Conservation (phyloP, 768 basidiomycete species). For the Termitomyces sp. region DNA sequence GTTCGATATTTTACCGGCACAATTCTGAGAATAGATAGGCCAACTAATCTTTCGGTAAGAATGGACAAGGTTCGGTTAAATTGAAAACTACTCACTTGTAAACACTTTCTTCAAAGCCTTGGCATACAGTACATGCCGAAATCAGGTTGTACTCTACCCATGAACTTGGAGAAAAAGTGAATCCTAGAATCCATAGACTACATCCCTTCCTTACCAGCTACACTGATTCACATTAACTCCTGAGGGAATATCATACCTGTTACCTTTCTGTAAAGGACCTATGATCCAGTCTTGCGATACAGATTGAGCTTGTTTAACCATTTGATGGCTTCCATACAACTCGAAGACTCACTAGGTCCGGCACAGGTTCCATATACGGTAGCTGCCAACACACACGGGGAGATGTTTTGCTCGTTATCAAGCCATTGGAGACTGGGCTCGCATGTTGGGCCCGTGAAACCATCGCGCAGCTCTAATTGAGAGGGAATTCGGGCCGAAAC, state of each 20-base stretch:
- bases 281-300: constrained; percentile 23
- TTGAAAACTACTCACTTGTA: constrained; percentile 22
- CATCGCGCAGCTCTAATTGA: constrained; percentile 2
- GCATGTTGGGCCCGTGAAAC: constrained; percentile 22
- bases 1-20: neutral
- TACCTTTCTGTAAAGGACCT: constrained; percentile 8
- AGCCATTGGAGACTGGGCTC: constrained; percentile 27
- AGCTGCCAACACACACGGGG: constrained; percentile 34
- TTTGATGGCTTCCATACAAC: neutral
- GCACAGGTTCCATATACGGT: constrained; percentile 29
- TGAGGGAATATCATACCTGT: neutral
- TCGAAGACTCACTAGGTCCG: constrained; percentile 28
- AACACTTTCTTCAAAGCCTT: constrained; percentile 23
- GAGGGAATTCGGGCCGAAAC: neutral
- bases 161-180: constrained; percentile 29
- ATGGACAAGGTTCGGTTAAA: neutral
- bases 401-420: constrained; percentile 19
- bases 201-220: constrained; percentile 27
- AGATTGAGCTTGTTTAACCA: neutral
- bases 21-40: constrained; percentile 2
- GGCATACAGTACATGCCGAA: constrained; percentile 46
- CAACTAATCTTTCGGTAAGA: constrained; percentile 2
- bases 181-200: neutral
- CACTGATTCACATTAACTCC: constrained; percentile 20
- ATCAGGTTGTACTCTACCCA: constrained; percentile 54